These are phyloP conservation scores for Ramaria sp. DNA, from an alignment of 768 basidiomycete species.

Conservation along the genomic window DNA sequence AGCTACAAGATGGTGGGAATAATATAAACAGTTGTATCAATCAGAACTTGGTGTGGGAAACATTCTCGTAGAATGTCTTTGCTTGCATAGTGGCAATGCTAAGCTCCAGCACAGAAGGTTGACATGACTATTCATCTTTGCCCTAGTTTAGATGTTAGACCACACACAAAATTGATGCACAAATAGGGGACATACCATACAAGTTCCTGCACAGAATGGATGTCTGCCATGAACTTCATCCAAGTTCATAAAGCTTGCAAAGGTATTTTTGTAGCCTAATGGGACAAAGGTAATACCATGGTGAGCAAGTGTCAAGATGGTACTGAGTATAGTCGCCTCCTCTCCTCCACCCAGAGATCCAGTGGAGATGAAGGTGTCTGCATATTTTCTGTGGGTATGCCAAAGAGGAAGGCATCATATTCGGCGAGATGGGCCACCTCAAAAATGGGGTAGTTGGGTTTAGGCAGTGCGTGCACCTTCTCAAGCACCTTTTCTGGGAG, in stretches of 20 bases:
- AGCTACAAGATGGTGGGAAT: background rate
- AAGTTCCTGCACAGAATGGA: background rate
- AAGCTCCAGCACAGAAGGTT: constrained; percentile 39
- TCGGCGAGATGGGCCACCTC: constrained; percentile 38
- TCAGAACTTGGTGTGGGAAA: too few species aligned
- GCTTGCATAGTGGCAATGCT: constrained; percentile 45
- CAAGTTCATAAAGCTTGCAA: too few species aligned
- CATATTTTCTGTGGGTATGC: constrained; percentile 75
- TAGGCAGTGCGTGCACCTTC: constrained; percentile 62
- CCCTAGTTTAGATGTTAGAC: too few species aligned
- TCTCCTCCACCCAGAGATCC: constrained; percentile 77
- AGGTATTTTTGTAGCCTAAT: constrained; percentile 61
- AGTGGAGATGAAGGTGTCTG: constrained; percentile 62
- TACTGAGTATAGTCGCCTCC: constrained; percentile 41
- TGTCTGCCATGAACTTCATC: too few species aligned
- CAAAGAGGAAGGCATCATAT: constrained; percentile 68
- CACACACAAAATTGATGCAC: background rate
- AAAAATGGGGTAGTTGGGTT: constrained; percentile 62
- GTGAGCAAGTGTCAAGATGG: too few species aligned
- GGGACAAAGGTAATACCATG: constrained; percentile 72
- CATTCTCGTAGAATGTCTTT: constrained; percentile 35
- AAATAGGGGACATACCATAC: constrained; percentile 1
- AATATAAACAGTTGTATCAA: too few species aligned
- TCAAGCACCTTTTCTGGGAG: constrained; percentile 55
- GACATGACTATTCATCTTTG: constrained; percentile 32